Evolutionary conservation across 75 land plant species (phyloP), one percentile per base, ranked within the genome.

Genomic region (Larix kaempferi): DNA sequence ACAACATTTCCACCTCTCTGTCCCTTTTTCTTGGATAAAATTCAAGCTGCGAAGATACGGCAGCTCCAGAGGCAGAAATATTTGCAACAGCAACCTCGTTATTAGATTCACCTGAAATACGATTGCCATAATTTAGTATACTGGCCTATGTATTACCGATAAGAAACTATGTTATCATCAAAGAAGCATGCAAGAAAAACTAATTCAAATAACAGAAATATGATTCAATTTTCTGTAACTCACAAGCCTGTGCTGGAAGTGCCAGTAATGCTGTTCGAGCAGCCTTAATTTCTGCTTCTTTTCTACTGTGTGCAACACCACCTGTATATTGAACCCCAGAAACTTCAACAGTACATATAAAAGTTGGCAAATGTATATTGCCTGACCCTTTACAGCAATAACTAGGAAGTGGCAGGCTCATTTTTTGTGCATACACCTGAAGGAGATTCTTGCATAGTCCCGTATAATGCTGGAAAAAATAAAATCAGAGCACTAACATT

Each of bases 381-480:
- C 82, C 82, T 26, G 82, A 80, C 78, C 21, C 66, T 26, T 17
- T 39, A 41, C 41, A 77, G 16, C 22, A 21, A 59, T 80, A 80
- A n/a, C 64, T 3, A 23, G 82, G 82, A 14, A 80, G 54, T 25
- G 79, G 15, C 23, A 76, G 35, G n/a, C 37, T n/a, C 26, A 26
- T 14, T 29, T 80, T 80, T 66, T 80, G 82, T 56, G 73, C 80
- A 65, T 80, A 80, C 71, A 76, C 80, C 49, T 80, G 82, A 7
- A 80, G 56, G 16, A 80, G 57, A 80, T 76, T 80, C 60, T 80
- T 80, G 26, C 57, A 76, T 21, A 80, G 80, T 19, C 82, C 82
- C 22, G 41, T 54, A 16, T 64, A 61, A 64, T 76, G 82, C 82
- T 80, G 79, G 52, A 80, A 65, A 63, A 66, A 58, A 75, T 54